These are phyloP conservation scores for Apocynum venetum DNA, from an alignment of 257 asterid species.

Conservation along the genomic window DNA sequence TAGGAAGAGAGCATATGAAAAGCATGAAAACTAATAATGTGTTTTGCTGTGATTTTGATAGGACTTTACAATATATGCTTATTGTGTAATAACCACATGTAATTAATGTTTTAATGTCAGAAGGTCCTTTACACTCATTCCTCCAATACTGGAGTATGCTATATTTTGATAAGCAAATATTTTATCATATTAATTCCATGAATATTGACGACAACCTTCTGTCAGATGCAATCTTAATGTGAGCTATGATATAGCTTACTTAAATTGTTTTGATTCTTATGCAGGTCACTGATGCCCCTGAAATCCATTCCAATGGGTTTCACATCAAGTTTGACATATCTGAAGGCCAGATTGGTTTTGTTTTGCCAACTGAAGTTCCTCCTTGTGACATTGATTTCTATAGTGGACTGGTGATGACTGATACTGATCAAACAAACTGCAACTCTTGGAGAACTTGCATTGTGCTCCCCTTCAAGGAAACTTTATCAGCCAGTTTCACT, in stretches of 20 bases:
- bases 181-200: not conserved
- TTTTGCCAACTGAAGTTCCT: slow-evolving; percentile 82
- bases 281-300: slow-evolving; percentile 95
- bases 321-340: slow-evolving; percentile 88
- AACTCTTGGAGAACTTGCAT: slow-evolving; percentile 83
- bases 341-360: slow-evolving; percentile 93
- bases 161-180: not conserved
- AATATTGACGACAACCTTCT: not conserved
- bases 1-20: not conserved
- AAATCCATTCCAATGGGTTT: slow-evolving; percentile 90
- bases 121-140: not conserved
- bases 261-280: slow-evolving; percentile 1
- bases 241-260: not conserved
- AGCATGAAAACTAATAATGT: not conserved
- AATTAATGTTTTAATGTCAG: not conserved
- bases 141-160: not conserved
- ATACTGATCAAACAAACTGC: slow-evolving; percentile 32
- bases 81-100: not conserved
- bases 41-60: not conserved
- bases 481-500: slow-evolving; percentile 41
- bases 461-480: slow-evolving; percentile 79
- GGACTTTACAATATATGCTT: not conserved
- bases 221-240: not conserved
- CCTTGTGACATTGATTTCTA: slow-evolving; percentile 68
- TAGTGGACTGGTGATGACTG: slow-evolving; percentile 49